phyloP scores from a whole-genome alignment of 139 green algal genomes.

The Volvox africanus region DNA sequence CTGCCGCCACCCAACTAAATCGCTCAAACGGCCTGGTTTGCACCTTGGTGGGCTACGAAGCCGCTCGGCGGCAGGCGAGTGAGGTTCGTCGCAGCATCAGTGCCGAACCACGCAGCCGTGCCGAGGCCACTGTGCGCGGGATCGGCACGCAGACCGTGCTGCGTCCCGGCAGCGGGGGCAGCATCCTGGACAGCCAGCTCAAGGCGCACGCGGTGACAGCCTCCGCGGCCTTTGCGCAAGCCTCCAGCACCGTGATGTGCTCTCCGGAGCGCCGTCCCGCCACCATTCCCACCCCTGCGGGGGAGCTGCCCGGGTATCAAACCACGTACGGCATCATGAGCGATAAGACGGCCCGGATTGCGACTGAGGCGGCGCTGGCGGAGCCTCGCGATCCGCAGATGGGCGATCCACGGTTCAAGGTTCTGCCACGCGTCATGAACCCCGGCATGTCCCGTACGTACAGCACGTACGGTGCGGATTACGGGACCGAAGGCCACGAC shows the following conservation, averaged over 20 bases:
- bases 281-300: constrained; percentile 36
- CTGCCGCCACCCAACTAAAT: constrained; percentile 47
- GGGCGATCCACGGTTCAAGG: constrained; percentile 42
- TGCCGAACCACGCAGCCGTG: constrained; percentile 17
- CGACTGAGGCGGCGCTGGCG: not conserved
- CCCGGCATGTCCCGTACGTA: constrained; percentile 47
- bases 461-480: constrained; percentile 50
- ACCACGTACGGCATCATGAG: constrained; percentile 46
- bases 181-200: constrained; percentile 27
- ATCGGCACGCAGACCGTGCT: constrained; percentile 26
- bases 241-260: not conserved
- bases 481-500: constrained; percentile 54
- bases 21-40: constrained; percentile 40
- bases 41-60: constrained; percentile 56
- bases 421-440: constrained; percentile 59
- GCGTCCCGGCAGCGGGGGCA: constrained; percentile 12
- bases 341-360: constrained; percentile 5
- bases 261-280: constrained; percentile 29
- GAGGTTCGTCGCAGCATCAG: constrained; percentile 35
- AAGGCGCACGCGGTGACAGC: not conserved
- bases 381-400: not conserved
- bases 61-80: constrained; percentile 31
- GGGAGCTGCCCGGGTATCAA: constrained; percentile 61
- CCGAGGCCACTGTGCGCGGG: not conserved
- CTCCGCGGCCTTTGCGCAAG: not conserved